Conservation (phyloP, 2,329 filamentous ascomycete species). For the Calonectria leucothoes region DNA sequence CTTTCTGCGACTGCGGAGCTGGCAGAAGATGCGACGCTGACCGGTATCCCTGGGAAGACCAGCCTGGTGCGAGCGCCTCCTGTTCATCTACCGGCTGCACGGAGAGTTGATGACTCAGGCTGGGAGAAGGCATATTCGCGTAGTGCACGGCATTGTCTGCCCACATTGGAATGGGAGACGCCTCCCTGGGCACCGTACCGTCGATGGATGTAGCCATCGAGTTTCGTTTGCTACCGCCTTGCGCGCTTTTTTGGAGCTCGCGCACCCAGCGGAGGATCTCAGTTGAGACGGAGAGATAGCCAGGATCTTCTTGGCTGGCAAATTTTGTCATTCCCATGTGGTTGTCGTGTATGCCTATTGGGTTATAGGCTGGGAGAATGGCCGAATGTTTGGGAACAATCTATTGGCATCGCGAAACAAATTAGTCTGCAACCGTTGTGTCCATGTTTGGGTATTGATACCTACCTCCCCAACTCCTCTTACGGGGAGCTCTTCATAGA, state of each 20-base stretch:
- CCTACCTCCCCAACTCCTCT: background rate
- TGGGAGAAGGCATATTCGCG: background rate
- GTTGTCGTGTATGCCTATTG: background rate
- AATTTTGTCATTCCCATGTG: constrained; percentile 1
- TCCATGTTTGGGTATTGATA: fast-evolving
- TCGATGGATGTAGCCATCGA: background rate
- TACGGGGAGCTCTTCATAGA: background rate
- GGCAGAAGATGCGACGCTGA: background rate
- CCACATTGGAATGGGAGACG: background rate
- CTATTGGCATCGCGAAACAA: background rate
- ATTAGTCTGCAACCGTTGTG: background rate
- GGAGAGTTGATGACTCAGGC: background rate
- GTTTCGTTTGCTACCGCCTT: background rate
- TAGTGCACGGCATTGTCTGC: background rate
- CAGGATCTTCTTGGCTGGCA: background rate
- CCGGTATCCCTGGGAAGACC: background rate
- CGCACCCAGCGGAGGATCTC: background rate
- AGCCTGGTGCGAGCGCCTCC: background rate
- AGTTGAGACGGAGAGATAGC: background rate
- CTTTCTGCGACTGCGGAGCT: background rate
- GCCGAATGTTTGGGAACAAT: background rate
- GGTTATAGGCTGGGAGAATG: background rate
- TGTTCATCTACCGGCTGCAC: background rate
- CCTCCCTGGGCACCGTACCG: background rate
- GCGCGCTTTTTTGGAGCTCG: background rate